Evolutionary conservation across 169 alveolate species (phyloP).

Genomic region (Plasmodium chabaudi): DNA sequence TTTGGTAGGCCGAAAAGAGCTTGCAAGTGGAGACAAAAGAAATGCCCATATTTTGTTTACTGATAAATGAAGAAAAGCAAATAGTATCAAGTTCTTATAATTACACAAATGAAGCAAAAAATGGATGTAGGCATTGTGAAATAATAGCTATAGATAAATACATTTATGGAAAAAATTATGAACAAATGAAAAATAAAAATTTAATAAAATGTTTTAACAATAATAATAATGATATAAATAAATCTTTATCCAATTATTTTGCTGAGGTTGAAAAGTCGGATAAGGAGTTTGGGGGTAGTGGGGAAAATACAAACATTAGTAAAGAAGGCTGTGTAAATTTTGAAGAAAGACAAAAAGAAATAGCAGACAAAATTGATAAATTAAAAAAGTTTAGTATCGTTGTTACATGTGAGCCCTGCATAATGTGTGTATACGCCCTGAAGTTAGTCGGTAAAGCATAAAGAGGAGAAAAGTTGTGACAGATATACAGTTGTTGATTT

Average conservation of each 20-base stretch:
- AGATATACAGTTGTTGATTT: no score
- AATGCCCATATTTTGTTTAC: constrained; percentile 63
- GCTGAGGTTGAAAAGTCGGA: background rate
- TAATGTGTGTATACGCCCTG: constrained; percentile 90
- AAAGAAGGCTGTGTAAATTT: background rate
- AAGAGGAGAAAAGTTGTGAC: background rate
- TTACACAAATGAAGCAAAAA: constrained; percentile 58
- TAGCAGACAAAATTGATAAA: constrained; percentile 17
- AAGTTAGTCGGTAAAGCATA: constrained; percentile 76
- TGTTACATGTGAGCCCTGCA: constrained; percentile 89
- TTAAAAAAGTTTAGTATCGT: constrained; percentile 44
- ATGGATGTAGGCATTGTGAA: constrained; percentile 72
- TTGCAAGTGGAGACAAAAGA: constrained; percentile 48
- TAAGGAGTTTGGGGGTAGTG: background rate
- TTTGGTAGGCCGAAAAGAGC: constrained; percentile 58
- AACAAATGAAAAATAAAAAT: constrained; percentile 41
- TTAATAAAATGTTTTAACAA: constrained; percentile 63
- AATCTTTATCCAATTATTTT: constrained; percentile 28
- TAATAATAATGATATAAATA: constrained; percentile 30
- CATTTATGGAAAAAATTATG: constrained; percentile 61
- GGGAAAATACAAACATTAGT: background rate
- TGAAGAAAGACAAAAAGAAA: constrained; percentile 20
- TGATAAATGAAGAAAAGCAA: constrained; percentile 54
- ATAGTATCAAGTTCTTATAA: constrained; percentile 57
- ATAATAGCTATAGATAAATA: constrained; percentile 68